Evolutionary conservation across 371 early-diverging fungal species (phyloP).

Genomic region (Mucor plumbeus): DNA sequence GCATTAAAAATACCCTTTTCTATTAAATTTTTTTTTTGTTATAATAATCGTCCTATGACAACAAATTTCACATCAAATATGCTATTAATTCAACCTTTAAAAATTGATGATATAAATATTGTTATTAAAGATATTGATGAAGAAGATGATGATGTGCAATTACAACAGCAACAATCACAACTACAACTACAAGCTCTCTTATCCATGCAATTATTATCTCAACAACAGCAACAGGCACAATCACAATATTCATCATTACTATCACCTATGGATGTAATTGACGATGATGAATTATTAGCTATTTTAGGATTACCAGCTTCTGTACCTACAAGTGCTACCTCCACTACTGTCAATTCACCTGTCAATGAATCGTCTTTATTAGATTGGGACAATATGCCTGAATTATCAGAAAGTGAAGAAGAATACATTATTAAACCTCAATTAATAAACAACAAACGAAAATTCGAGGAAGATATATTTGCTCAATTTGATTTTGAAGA

Average conservation of each 20-base stretch:
- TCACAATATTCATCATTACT: not conserved
- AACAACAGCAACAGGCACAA: not conserved
- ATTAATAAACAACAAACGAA: constrained; percentile 13
- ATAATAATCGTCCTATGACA: not conserved
- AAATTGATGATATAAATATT: constrained; percentile 7
- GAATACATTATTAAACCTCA: constrained; percentile 5
- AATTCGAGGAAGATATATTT: constrained; percentile 27
- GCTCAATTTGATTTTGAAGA: constrained; percentile 32
- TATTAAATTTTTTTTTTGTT: too few species aligned
- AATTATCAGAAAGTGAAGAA: constrained; percentile 21
- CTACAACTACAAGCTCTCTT: not conserved
- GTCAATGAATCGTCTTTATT: not conserved
- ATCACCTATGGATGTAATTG: constrained; percentile 21
- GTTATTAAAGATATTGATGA: constrained; percentile 5
- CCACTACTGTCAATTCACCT: constrained; percentile 2
- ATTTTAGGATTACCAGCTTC: constrained; percentile 20
- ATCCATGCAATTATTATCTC: not conserved
- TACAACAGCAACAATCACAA: not conserved
- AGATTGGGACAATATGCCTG: constrained; percentile 29
- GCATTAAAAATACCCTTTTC: not conserved
- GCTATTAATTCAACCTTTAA: constrained; percentile 10
- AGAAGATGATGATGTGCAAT: not conserved
- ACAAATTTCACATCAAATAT: not conserved
- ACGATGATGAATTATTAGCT: constrained; percentile 24
- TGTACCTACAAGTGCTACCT: not conserved